Conservation (phyloP, 2,329 filamentous ascomycete genomes). For the Botrytis cinerea region DNA sequence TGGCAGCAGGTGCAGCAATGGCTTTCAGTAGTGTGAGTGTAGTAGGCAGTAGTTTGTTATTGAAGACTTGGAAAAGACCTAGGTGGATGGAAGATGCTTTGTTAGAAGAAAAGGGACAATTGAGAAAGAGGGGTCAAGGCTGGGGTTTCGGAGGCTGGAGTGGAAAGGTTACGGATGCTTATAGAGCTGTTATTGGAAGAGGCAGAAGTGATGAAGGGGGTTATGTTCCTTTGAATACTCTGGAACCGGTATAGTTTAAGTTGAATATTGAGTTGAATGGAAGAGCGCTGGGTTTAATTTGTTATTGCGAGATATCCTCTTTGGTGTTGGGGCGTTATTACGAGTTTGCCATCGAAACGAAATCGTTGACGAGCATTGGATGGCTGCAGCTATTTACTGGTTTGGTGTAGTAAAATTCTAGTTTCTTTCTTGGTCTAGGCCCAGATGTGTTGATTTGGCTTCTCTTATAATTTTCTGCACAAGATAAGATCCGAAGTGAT, state of each 20-base stretch:
- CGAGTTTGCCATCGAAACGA: background rate
- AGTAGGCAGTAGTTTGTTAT: slow-evolving; percentile 76
- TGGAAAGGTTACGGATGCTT: slow-evolving; percentile 47
- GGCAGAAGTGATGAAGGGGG: slow-evolving; percentile 52
- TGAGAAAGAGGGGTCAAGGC: slow-evolving; percentile 37
- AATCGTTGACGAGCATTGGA: background rate
- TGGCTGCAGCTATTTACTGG: background rate
- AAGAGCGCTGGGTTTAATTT: background rate
- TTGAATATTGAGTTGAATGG: slow-evolving; percentile 4
- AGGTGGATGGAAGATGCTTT: slow-evolving; percentile 80
- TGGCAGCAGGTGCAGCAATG: slow-evolving; percentile 95
- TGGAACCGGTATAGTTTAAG: slow-evolving; percentile 32
- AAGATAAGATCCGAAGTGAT: background rate
- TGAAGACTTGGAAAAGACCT: slow-evolving; percentile 85
- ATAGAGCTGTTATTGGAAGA: slow-evolving; percentile 43
- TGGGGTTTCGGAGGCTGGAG: slow-evolving; percentile 46
- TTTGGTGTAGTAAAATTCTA: background rate
- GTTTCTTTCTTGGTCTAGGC: background rate
- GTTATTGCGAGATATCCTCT: slow-evolving; percentile 4
- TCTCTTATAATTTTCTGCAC: too few relatives aligned
- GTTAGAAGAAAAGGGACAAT: slow-evolving; percentile 58
- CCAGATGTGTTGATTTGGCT: too few relatives aligned
- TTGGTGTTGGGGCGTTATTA: background rate
- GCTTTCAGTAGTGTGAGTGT: slow-evolving; percentile 88
- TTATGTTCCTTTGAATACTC: slow-evolving; percentile 56